Evolutionary conservation across 306 rosid species (phyloP).

Genomic region (Acacia crassicarpa): DNA sequence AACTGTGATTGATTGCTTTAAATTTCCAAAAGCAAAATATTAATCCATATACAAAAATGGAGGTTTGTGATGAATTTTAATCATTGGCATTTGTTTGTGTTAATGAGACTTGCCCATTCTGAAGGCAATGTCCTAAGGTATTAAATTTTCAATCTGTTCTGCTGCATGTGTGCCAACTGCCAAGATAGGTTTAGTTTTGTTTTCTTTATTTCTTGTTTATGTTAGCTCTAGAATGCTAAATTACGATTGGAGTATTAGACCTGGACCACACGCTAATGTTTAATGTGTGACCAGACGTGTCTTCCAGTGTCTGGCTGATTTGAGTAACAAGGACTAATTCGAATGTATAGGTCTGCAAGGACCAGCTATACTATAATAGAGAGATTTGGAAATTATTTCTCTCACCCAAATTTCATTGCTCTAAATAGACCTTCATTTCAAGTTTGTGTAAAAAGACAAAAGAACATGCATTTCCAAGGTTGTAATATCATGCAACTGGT

Average conservation of each 20-base stretch:
- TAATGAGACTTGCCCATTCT: neutral
- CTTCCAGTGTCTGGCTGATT: neutral
- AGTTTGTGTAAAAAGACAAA: neutral
- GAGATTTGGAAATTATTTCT: neutral
- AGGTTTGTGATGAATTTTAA: neutral
- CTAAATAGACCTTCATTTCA: neutral
- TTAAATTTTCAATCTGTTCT: constrained; percentile 1
- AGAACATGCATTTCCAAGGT: neutral
- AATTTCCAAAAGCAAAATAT: neutral
- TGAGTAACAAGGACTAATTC: neutral
- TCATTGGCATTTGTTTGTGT: neutral
- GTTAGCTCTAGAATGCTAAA: neutral
- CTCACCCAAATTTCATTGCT: neutral
- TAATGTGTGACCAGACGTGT: neutral
- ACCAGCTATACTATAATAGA: neutral
- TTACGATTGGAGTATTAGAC: constrained; percentile 3
- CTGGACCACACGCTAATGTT: neutral
- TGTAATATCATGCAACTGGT: constrained; percentile 9
- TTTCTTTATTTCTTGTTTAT: neutral
- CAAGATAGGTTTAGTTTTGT: neutral
- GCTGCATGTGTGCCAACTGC: neutral
- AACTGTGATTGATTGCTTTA: neutral
- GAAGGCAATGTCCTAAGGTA: neutral
- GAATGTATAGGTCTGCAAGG: neutral
- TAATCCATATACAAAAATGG: neutral